phyloP scores from a whole-genome alignment of 2,329 filamentous ascomycete genomes.

The Pseudogymnoascus sp. region DNA sequence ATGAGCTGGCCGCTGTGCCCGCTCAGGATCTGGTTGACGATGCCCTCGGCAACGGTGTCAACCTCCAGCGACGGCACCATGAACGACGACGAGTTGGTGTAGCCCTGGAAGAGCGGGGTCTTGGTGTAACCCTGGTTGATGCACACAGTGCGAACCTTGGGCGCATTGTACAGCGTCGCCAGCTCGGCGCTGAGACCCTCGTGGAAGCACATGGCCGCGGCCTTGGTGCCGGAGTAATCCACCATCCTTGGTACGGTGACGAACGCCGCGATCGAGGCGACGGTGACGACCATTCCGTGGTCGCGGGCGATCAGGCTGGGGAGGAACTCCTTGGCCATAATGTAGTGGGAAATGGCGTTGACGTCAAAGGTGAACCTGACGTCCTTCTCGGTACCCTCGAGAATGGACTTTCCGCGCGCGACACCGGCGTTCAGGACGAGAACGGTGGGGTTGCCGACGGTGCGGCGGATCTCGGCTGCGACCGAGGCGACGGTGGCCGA shows the following conservation, averaged over 20 bases:
- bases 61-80: constrained; percentile 46
- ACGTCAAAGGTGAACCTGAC: constrained; percentile 63
- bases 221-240: constrained; percentile 61
- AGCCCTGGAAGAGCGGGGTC: constrained; percentile 51
- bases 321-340: constrained; percentile 58
- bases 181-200: constrained; percentile 56
- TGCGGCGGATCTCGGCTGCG: constrained; percentile 43
- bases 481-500: constrained; percentile 42
- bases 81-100: constrained; percentile 42
- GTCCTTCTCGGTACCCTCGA: constrained; percentile 48
- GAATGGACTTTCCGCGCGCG: constrained; percentile 51
- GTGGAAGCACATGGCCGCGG: constrained; percentile 58
- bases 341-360: constrained; percentile 61
- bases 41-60: constrained; percentile 55
- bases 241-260: constrained; percentile 53
- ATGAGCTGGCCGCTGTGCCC: constrained; percentile 51
- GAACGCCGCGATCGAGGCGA: constrained; percentile 57
- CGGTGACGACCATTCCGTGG: constrained; percentile 66
- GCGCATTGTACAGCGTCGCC: constrained; percentile 50
- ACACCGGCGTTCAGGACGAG: constrained; percentile 67
- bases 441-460: constrained; percentile 57
- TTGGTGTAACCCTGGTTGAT: constrained; percentile 56
- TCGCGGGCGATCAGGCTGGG: constrained; percentile 54
- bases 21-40: constrained; percentile 50
- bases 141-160: constrained; percentile 56